These are phyloP conservation scores for Ilyonectria robusta DNA, from an alignment of 2,329 filamentous ascomycete species.

Conservation along the genomic window DNA sequence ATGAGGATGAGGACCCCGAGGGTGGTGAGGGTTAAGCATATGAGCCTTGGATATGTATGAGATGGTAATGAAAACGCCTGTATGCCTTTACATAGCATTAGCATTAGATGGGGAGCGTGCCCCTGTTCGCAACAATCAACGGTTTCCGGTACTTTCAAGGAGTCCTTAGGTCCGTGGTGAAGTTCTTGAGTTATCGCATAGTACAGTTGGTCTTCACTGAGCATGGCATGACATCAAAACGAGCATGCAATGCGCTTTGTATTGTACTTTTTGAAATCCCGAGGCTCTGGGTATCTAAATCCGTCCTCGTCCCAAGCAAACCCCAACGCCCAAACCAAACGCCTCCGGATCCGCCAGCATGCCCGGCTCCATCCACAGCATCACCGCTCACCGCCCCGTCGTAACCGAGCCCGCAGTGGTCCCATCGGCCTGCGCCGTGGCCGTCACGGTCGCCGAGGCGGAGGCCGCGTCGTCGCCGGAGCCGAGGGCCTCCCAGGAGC, in stretches of 20 bases:
- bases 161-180: not conserved
- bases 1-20: slow-evolving; percentile 66
- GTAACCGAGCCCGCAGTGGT: not conserved
- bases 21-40: slow-evolving; percentile 58
- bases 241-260: not conserved
- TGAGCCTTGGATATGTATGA: slow-evolving; percentile 1
- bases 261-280: slow-evolving; percentile 14
- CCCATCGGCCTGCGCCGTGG: not conserved
- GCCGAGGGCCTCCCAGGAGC: slow-evolving; percentile 53
- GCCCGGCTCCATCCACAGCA: not conserved
- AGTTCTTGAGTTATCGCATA: not conserved
- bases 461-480: slow-evolving; percentile 25
- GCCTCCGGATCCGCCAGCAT: not conserved
- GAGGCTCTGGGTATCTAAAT: slow-evolving; percentile 36
- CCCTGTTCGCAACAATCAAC: no score
- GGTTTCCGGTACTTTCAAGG: not conserved
- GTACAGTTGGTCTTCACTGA: not conserved
- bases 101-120: not conserved
- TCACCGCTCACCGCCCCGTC: not conserved
- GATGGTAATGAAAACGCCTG: slow-evolving; percentile 8
- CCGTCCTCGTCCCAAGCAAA: slow-evolving; percentile 10
- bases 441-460: slow-evolving; percentile 1
- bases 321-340: slow-evolving; percentile 4
- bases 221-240: no score
- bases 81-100: not conserved